Base-by-base conservation (phyloP, 805 yeast genomes). In the Hanseniaspora vineae region DNA sequence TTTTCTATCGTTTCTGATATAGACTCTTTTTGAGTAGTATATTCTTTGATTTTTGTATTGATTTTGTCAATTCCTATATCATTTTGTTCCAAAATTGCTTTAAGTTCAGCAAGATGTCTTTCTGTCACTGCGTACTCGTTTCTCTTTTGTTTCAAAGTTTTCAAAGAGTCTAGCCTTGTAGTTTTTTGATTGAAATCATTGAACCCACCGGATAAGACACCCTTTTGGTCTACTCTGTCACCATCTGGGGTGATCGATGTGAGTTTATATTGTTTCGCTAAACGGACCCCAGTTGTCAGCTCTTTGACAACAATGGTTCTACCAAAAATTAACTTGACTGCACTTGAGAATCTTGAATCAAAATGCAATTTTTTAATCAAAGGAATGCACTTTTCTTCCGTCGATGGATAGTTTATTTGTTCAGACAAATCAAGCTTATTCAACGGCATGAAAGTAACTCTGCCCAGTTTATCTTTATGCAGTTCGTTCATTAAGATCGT, bases 181-280 rank as follows among this genome's bases (percentile, higher is more conserved):
- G 67, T 70, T 50, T 75, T 76, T 54, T 71, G 75, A 19, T 33
- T 18, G 19, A 55, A 56, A 55, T 85, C 92, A 54, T 84, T 75
- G 56, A 75, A 86, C 44, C 97, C 97, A 64, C 97, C 97, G 20
- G 86, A 79, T 42, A 92, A 62, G 1, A 83, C 84, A 62, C 98
- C 98, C 53, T 72, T 77, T 44, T 77, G 78, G 55, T 86, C 94
- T 45, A 86, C 86, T 53, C 86, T 71, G 60, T 92, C 97, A 54
- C 98, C 98, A 61, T 86, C 95, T 15, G 90, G 66, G 0, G 98
- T 92, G 14, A 92, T 83, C 0, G 95, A 84, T 55, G 76, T 80
- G 20, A 89, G 65, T 31, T 76, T 75, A 59, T 70, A 75, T 10
- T 67, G 63, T 44, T 75, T 75, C 0, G 95, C 80, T 31, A 84